Evolutionary conservation across 1,284 basidiomycete genomes (phyloP).

Genomic region (Heterobasidion occidentale): DNA sequence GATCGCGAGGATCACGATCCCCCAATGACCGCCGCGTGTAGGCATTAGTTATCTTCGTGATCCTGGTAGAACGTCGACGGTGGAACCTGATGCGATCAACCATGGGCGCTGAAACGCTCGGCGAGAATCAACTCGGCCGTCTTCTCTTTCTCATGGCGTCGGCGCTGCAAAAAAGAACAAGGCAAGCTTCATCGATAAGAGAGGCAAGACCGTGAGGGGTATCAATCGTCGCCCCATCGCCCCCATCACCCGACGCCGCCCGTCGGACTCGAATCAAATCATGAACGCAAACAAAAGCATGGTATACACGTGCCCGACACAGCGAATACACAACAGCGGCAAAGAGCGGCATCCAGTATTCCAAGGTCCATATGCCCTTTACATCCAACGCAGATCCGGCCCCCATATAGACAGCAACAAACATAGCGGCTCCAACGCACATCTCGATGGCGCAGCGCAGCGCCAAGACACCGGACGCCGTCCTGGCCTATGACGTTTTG

Average conservation of each 20-base stretch:
- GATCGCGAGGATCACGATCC: not conserved
- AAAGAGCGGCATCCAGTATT: not conserved
- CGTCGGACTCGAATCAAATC: not conserved
- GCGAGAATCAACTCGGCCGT: not conserved
- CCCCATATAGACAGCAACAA: not conserved
- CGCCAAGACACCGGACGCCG: not conserved
- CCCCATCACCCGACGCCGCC: no score
- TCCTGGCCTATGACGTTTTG: not conserved
- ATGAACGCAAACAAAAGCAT: not conserved
- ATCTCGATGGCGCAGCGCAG: not conserved
- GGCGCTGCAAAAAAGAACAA: not conserved
- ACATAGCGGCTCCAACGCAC: not conserved
- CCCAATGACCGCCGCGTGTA: not conserved
- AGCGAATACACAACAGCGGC: not conserved
- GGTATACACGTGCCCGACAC: not conserved
- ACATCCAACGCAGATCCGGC: not conserved
- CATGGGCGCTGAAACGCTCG: not conserved
- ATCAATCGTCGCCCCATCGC: no score
- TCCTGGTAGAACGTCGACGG: not conserved
- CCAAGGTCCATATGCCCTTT: not conserved
- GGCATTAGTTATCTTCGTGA: not conserved
- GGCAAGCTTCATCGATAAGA: not conserved
- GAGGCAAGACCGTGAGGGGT: not conserved
- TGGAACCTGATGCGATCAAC: not conserved
- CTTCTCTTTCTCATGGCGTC: not conserved